A percentile compares a stretch with the other conserved stretches of the same genome.
phyloP scores from a whole-genome alignment of 306 rosid species.

The Luffa acutangula region DNA sequence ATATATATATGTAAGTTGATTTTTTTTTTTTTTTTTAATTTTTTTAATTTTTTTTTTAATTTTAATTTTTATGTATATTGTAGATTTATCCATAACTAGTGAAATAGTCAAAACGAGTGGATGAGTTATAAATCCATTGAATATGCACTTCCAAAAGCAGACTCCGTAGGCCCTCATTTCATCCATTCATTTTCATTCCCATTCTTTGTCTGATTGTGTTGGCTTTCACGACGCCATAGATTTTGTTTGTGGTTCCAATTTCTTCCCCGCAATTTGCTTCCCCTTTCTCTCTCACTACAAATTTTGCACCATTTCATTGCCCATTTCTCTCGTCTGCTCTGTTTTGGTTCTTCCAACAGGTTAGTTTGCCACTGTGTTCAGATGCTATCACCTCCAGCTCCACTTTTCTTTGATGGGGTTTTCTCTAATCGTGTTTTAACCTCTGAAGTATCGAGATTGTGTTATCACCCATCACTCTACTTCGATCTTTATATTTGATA shows the following conservation, averaged over 20 bases:
- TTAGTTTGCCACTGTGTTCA: neutral
- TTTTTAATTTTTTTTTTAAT: too few relatives aligned
- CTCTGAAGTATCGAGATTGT: neutral
- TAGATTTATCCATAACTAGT: neutral
- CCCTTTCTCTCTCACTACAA: conserved; percentile 4
- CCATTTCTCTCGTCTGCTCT: neutral
- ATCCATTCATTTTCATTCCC: neutral
- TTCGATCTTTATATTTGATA: neutral
- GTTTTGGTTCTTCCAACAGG: neutral
- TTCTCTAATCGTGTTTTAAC: neutral
- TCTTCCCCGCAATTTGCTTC: conserved; percentile 4
- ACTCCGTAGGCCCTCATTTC: neutral
- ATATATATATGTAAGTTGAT: too few relatives aligned
- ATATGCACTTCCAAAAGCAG: neutral
- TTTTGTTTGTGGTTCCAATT: conserved; percentile 42
- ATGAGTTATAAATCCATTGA: neutral
- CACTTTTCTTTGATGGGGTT: neutral
- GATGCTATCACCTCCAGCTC: neutral
- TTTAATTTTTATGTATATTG: too few relatives aligned
- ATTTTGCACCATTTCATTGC: conserved; percentile 1
- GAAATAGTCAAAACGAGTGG: neutral
- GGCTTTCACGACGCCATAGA: conserved; percentile 52
- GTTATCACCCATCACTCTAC: neutral
- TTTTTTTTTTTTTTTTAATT: too few relatives aligned
- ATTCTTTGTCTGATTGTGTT: conserved; percentile 21